These are phyloP conservation scores for Talaromyces borbonicus DNA, from an alignment of 495 filamentous ascomycete genomes.

Conservation along the genomic window DNA sequence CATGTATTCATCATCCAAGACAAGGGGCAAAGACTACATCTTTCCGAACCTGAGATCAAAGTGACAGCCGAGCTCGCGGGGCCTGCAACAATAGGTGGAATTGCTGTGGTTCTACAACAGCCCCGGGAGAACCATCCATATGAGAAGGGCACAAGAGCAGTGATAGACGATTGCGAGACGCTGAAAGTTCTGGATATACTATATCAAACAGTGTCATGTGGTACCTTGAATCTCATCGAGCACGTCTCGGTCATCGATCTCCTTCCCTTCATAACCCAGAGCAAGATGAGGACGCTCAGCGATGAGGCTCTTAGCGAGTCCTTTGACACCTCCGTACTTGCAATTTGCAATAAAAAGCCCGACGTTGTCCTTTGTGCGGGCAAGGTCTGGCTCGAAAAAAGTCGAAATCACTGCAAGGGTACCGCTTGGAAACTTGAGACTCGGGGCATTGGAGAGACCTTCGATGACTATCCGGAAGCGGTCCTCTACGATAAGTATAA, in stretches of 20 bases:
- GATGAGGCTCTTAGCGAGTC: neutral
- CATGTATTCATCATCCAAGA: too few relatives aligned
- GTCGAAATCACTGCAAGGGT: neutral
- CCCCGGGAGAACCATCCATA: too few relatives aligned
- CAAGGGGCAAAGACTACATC: too few relatives aligned
- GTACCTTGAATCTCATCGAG: neutral
- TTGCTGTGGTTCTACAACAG: too few relatives aligned
- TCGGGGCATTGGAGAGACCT: neutral
- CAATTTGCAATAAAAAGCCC: neutral
- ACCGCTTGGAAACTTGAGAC: neutral
- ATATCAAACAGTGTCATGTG: neutral
- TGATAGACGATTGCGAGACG: neutral
- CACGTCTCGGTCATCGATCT: neutral
- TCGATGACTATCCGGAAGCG: neutral
- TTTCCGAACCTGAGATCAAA: too few relatives aligned
- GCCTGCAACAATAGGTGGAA: too few relatives aligned
- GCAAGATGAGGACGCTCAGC: neutral
- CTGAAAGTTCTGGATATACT: neutral
- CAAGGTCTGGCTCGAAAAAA: neutral
- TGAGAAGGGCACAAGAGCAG: too few relatives aligned
- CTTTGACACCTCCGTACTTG: neutral
- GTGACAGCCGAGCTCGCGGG: too few relatives aligned
- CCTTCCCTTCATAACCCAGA: neutral
- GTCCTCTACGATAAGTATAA: neutral
- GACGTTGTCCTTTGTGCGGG: neutral